These are phyloP conservation scores for Halenospora varia DNA, from an alignment of 495 filamentous ascomycete genomes.

Conservation along the genomic window DNA sequence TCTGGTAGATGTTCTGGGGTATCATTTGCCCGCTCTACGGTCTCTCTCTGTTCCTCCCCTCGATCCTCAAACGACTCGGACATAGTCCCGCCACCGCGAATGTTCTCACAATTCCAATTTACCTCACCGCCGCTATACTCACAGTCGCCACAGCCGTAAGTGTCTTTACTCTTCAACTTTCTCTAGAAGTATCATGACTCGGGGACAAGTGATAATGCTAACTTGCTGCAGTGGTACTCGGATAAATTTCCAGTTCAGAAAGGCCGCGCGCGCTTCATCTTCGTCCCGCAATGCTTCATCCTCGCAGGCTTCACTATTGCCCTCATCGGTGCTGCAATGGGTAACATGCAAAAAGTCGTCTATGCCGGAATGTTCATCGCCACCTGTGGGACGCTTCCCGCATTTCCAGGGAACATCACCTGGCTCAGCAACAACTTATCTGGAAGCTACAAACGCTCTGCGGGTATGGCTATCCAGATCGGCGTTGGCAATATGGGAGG, in stretches of 20 bases:
- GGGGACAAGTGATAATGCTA: no score
- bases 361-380: conserved; percentile 75
- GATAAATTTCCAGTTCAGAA: no score
- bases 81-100: conserved; percentile 63
- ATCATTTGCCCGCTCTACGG: conserved; percentile 68
- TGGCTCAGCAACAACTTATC: conserved; percentile 73
- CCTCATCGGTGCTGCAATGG: conserved; percentile 33
- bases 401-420: conserved; percentile 63
- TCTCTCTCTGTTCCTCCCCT: conserved; percentile 69
- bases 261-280: conserved; percentile 38
- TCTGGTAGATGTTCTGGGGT: conserved; percentile 46
- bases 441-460: conserved; percentile 65
- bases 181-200: no score
- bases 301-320: conserved; percentile 63
- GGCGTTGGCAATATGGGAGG: conserved; percentile 70
- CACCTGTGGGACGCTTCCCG: conserved; percentile 57
- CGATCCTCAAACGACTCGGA: conserved; percentile 50
- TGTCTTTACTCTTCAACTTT: no score
- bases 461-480: conserved; percentile 73
- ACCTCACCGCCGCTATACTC: conserved; percentile 53
- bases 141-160: conserved; percentile 44
- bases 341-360: conserved; percentile 54
- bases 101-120: conserved; percentile 65
- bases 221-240: no score
- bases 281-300: conserved; percentile 57